phyloP scores from a whole-genome alignment of 2,329 filamentous ascomycete genomes.

The Fusarium ramigenum region DNA sequence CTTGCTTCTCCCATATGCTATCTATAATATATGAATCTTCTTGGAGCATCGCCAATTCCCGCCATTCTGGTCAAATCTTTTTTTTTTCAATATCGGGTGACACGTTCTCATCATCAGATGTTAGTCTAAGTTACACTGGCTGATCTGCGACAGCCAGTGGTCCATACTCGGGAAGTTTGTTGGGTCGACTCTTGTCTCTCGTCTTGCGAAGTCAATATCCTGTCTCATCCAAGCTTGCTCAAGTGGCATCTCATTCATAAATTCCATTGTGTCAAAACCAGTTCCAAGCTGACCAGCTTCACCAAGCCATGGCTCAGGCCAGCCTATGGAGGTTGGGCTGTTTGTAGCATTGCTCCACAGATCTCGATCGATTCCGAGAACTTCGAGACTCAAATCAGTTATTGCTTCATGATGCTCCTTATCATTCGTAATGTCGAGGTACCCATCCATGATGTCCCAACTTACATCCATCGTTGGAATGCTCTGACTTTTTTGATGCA shows the following conservation, averaged over 20 bases:
- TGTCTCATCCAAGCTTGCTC: neutral
- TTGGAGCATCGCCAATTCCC: neutral
- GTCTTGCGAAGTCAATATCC: neutral
- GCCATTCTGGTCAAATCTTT: neutral
- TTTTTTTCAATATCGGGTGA: neutral
- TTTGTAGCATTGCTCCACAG: neutral
- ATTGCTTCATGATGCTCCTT: neutral
- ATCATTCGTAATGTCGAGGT: neutral
- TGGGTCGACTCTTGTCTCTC: neutral
- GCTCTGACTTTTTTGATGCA: neutral
- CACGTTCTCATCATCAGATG: neutral
- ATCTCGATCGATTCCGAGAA: neutral
- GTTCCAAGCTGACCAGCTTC: neutral
- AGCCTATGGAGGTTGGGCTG: neutral
- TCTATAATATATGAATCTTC: constrained; percentile 20
- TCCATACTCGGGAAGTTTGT: constrained; percentile 24
- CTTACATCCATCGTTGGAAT: constrained; percentile 8
- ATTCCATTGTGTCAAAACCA: neutral
- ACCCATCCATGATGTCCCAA: constrained; percentile 9
- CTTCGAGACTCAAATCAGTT: neutral
- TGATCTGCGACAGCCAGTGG: constrained; percentile 22
- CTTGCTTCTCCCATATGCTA: constrained; percentile 13
- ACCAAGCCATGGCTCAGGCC: neutral
- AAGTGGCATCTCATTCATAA: neutral
- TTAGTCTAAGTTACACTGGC: neutral